Evolutionary conservation across 1,284 basidiomycete genomes (phyloP).

Genomic region (Rhodotorula sp.): DNA sequence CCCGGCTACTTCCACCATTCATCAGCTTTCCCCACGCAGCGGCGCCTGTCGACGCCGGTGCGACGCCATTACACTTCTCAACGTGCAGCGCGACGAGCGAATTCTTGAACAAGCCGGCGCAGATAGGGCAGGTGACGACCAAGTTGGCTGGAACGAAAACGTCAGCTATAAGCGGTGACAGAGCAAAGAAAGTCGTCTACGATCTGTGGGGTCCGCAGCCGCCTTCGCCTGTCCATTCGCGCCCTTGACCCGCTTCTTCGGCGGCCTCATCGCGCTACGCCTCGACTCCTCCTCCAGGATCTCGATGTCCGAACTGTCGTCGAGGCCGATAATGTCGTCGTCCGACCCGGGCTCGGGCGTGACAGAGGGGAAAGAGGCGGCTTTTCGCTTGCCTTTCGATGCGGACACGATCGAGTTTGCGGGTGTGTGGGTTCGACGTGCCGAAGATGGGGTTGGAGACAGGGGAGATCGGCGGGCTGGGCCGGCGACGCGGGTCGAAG

Average conservation of each 20-base stretch:
- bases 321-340: neutral
- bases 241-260: neutral
- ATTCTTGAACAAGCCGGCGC: conserved; percentile 18
- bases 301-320: conserved; percentile 27
- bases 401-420: neutral
- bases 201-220: conserved; percentile 14
- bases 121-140: conserved; percentile 29
- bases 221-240: neutral
- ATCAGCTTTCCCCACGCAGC: conserved; percentile 8
- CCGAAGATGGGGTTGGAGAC: neutral
- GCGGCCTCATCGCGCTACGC: neutral
- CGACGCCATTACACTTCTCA: conserved; percentile 6
- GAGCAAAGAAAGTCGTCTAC: neutral
- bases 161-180: too few species aligned
- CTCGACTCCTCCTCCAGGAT: neutral
- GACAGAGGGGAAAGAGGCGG: neutral
- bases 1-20: neutral
- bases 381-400: conserved; percentile 4
- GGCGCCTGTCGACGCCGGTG: neutral
- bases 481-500: neutral
- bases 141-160: conserved; percentile 7
- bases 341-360: neutral
- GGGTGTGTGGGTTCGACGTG: neutral
- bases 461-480: neutral
- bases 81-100: conserved; percentile 9